Base-by-base conservation (phyloP, 306 rosid species). In the Sicyos edulis region DNA sequence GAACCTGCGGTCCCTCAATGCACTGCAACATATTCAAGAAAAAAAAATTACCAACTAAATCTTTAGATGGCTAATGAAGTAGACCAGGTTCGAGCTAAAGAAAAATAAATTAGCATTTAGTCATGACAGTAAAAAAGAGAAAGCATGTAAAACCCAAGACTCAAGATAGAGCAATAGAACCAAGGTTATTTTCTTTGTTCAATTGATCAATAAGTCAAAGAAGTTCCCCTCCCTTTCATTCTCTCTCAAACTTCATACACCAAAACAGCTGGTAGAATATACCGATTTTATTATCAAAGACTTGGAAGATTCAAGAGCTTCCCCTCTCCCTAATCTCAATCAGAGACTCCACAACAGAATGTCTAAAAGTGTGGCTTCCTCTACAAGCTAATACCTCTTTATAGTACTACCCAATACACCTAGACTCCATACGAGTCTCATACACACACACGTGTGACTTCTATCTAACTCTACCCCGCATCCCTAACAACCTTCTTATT, bases 1-100 rank as follows among this genome's bases (percentile, higher is more conserved):
- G 63, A 93, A 93, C 74, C 99, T 83, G 14, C 89, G 96, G 85
- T 93, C 99, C 83, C 86, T 87, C 81, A 93, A 85, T 65, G 99
- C 99, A 60, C 99, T 93, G 69, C 75, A 84, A 80, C 59, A 80
- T 21, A 84, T 77, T 77, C 45, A 73, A 34, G 29, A 54, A 32
- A 50, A 59, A 59, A 26, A 54, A 71, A 16, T 47, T 60, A 72
- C 57, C 54, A 55, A 47, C 34, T 45, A 47, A 47, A 14, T 47
- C 54, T 7, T 20, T 12, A 13, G 55, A 67, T 21, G 53, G 42
- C 55, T 14, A 67, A 21, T 67, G 56, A 21, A 67, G 55, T 67
- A 0, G 7, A 37, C 7, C 17, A 10, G 37, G 72, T 67, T 67
- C 13, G 50, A 47, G 16, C 2, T 29, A 47, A 5, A 22, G 20